Evolutionary conservation across 2,329 filamentous ascomycete species (phyloP), one percentile per base, ranked within the genome.

Genomic region (Chaetoscypha palmicola): DNA sequence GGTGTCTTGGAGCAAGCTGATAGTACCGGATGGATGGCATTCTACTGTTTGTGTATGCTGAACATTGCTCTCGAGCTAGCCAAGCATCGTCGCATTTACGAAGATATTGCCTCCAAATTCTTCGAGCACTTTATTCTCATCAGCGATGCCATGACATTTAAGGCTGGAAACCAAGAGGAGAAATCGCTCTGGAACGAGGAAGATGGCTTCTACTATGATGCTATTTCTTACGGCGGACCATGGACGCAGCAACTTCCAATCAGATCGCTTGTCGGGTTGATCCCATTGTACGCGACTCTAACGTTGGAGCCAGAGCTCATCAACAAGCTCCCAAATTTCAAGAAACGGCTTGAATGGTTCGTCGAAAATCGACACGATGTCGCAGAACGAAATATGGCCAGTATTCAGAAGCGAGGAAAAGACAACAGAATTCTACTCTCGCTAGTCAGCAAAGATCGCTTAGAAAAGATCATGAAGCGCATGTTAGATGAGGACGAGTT

Each of bases 91-190:
- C 83, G 90, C 31, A 95, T 83, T 45, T 97, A 97, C 64, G 91
- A 97, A 70, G 91, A 97, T 60, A 85, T 97, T 69, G 90, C 91
- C 1, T 94, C 89, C 39, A 97, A 97, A 67, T 97, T 97, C 72
- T 97, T 97, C 59, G 92, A 97, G 69, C 92, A 97, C 61, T 97
- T 97, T 67, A 86, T 97, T 60, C 82, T 96, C 64, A 97, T 97
- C 64, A 94, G 88, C 60, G 92, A 97, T 68, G 92, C 91, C 46
- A 96, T 97, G 91, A 88, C 84, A 0, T 90, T 85, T 74, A 83
- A 74, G 66, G 77, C 73, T 57, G 87, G 68, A 56, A 73, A 65
- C 66, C 82, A 67, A 69, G 86, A 92, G 58, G 86, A 92, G 58
- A 79, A 87, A 59, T 94, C 90, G 24, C 70, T 97, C 5, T 97